Evolutionary conservation across 1,284 basidiomycete species (phyloP).

Genomic region (Rhodotorula sp.): DNA sequence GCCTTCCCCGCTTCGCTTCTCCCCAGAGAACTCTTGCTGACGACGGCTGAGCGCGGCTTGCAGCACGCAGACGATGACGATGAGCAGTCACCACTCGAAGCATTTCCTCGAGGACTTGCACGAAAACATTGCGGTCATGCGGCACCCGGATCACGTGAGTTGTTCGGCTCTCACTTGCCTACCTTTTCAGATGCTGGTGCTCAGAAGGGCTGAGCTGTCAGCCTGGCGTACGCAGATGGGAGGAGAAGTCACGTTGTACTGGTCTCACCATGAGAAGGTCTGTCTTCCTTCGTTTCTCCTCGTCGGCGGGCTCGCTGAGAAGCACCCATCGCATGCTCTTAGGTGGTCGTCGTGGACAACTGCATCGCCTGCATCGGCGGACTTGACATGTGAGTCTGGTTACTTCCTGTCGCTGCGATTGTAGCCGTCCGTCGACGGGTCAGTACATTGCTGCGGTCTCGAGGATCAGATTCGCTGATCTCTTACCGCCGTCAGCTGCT

Average conservation of each 20-base stretch:
- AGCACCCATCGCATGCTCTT: too few relatives aligned
- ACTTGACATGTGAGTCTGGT: conserved; percentile 29
- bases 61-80: conserved; percentile 72
- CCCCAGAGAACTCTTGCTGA: background rate
- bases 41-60: too few relatives aligned
- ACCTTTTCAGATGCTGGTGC: too few relatives aligned
- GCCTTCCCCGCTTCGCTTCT: too few relatives aligned
- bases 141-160: conserved; percentile 44
- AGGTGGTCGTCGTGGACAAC: conserved; percentile 64
- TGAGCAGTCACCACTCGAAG: conserved; percentile 58
- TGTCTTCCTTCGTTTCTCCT: background rate
- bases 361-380: conserved; percentile 40
- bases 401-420: too few relatives aligned
- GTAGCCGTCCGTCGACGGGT: too few relatives aligned
- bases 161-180: too few relatives aligned
- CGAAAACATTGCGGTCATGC: conserved; percentile 76
- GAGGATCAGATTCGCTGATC: too few relatives aligned
- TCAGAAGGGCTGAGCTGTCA: too few relatives aligned
- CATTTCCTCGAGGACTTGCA: conserved; percentile 57
- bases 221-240: conserved; percentile 65
- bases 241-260: conserved; percentile 71
- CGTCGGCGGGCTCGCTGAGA: conserved; percentile 32
- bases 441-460: too few relatives aligned
- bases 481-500: conserved; percentile 57
- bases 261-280: conserved; percentile 71